Conservation (phyloP, 306 rosid genomes). For the Pueraria montana region DNA sequence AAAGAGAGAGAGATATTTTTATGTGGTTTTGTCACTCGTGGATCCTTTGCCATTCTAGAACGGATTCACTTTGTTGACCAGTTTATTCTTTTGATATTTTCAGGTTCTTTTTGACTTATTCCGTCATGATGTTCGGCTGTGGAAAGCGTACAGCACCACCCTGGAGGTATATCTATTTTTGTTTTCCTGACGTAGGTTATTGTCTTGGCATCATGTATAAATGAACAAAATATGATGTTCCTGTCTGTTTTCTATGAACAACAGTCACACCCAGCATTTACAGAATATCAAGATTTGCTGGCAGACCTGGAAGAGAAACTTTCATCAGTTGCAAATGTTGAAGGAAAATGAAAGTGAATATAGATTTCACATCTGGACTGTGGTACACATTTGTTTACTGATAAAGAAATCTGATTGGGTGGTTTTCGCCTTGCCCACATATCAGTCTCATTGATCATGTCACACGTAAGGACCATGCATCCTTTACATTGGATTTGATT, state of each 20-base stretch:
- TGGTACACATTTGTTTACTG: conserved; percentile 50
- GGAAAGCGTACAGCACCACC: conserved; percentile 86
- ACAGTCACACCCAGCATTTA: conserved; percentile 73
- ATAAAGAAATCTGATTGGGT: conserved; percentile 32
- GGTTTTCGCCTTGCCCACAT: conserved; percentile 38
- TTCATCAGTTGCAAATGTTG: conserved; percentile 59
- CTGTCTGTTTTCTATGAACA: conserved; percentile 42
- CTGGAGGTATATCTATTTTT: conserved; percentile 69
- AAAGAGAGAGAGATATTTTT: conserved; percentile 13
- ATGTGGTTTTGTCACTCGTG: not conserved
- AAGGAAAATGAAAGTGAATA: conserved; percentile 49
- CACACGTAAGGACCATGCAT: conserved; percentile 39
- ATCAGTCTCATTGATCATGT: conserved; percentile 20
- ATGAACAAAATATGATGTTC: conserved; percentile 6
- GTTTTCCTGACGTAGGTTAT: conserved; percentile 20
- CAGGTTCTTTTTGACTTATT: conserved; percentile 94
- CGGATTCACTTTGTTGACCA: conserved; percentile 42
- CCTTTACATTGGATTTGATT: conserved; percentile 41
- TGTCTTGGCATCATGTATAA: conserved; percentile 8
- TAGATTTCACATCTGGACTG: conserved; percentile 37
- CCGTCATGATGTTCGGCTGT: conserved; percentile 77
- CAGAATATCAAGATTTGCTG: conserved; percentile 80
- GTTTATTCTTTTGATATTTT: conserved; percentile 38
- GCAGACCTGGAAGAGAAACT: conserved; percentile 82
- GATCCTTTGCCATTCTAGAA: conserved; percentile 13